A percentile compares a stretch with the other conserved stretches of the same genome.
These are phyloP conservation scores for Euphorbia corollata DNA, from an alignment of 441 rosid genomes.

Conservation along the genomic window DNA sequence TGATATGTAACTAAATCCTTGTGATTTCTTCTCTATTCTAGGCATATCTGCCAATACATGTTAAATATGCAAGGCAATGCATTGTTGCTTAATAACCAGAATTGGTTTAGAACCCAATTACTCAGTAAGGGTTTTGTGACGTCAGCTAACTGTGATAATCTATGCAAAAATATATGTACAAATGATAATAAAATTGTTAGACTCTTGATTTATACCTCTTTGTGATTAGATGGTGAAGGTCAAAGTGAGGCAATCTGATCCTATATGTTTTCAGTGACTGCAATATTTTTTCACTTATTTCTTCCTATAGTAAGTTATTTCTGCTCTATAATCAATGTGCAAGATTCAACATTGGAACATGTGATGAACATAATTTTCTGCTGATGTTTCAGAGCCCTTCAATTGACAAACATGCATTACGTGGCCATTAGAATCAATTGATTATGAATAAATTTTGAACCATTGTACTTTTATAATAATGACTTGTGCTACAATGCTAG, in stretches of 20 bases:
- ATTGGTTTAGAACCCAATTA: no score
- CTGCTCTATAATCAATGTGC: background rate
- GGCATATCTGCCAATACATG: no score
- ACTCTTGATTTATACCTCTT: background rate
- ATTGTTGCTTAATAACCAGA: no score
- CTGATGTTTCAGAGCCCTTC: background rate
- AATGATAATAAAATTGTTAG: background rate
- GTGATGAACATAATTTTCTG: background rate
- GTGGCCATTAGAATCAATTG: background rate
- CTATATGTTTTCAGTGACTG: background rate
- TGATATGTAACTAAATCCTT: no score
- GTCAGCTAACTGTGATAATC: background rate
- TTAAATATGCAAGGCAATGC: no score
- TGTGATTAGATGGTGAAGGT: background rate
- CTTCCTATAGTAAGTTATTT: background rate
- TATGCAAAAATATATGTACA: background rate
- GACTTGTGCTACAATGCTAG: background rate
- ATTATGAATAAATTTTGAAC: background rate
- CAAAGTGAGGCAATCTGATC: background rate
- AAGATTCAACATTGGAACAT: background rate
- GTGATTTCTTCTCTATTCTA: no score
- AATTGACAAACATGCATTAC: no score
- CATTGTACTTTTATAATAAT: background rate
- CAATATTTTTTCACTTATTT: background rate
- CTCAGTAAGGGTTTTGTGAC: no score